These are phyloP conservation scores for Phytophthora gonapodyides DNA, from an alignment of 352 stramenopile species.

Conservation along the genomic window DNA sequence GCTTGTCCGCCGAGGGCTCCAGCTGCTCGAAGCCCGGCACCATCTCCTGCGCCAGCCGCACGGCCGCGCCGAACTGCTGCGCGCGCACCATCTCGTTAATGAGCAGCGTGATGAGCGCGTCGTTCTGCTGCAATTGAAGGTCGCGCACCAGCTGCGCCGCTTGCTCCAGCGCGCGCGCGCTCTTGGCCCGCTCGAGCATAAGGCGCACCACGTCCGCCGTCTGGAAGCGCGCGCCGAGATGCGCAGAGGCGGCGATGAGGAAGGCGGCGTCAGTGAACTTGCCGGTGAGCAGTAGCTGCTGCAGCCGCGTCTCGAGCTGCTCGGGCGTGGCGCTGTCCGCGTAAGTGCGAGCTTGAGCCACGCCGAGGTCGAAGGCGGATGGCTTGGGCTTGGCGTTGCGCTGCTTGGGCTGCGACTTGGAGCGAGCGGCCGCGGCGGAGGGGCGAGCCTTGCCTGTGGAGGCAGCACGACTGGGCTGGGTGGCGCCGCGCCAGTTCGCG, in stretches of 20 bases:
- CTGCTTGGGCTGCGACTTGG: slow-evolving; percentile 63
- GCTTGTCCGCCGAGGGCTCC: slow-evolving; percentile 12
- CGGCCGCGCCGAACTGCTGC: slow-evolving; percentile 67
- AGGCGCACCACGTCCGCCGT: slow-evolving; percentile 79
- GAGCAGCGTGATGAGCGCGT: slow-evolving; percentile 80
- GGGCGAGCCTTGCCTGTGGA: slow-evolving; percentile 26
- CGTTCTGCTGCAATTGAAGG: slow-evolving; percentile 67
- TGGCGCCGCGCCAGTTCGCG: slow-evolving; percentile 42
- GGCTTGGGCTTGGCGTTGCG: slow-evolving; percentile 40
- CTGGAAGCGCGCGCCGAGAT: slow-evolving; percentile 73
- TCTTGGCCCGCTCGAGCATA: slow-evolving; percentile 58
- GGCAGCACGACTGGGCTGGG: slow-evolving; percentile 12
- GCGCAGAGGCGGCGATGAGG: slow-evolving; percentile 56
- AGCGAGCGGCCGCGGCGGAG: slow-evolving; percentile 20
- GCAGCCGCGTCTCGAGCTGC: slow-evolving; percentile 58
- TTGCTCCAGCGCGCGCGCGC: slow-evolving; percentile 50
- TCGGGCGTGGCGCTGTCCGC: slow-evolving; percentile 43
- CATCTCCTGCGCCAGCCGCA: slow-evolving; percentile 82
- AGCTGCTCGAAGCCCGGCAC: slow-evolving; percentile 73
- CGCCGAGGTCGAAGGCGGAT: slow-evolving; percentile 37
- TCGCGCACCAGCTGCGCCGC: slow-evolving; percentile 78
- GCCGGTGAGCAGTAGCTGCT: slow-evolving; percentile 51
- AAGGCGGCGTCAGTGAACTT: slow-evolving; percentile 71
- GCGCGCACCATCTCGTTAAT: slow-evolving; percentile 79
- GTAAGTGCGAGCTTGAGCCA: slow-evolving; percentile 42